A percentile compares a stretch with the other conserved stretches of the same genome.
Evolutionary conservation across 371 early-diverging fungal genomes (phyloP).

Genomic region (Coemansia sp.): DNA sequence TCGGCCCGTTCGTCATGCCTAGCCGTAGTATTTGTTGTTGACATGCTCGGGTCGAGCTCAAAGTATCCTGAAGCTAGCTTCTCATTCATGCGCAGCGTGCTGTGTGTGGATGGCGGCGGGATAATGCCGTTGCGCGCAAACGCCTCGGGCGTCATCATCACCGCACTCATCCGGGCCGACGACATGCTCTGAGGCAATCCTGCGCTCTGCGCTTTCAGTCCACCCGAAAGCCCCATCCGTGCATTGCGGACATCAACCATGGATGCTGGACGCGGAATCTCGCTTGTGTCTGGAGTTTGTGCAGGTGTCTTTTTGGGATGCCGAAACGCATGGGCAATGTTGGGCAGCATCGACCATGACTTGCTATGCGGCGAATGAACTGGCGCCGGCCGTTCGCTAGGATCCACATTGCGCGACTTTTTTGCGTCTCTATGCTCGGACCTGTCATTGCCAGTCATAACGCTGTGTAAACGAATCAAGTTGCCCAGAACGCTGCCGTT

Average conservation of each 20-base stretch:
- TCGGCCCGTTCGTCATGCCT: slow-evolving; percentile 11
- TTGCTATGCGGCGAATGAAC: not conserved
- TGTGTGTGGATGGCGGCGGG: slow-evolving; percentile 34
- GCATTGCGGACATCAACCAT: slow-evolving; percentile 8
- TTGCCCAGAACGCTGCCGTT: slow-evolving; percentile 18
- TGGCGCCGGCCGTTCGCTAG: not conserved
- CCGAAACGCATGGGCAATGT: slow-evolving; percentile 14
- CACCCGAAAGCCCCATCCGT: not conserved
- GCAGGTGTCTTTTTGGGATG: not conserved
- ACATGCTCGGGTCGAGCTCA: not conserved
- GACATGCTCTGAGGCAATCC: slow-evolving; percentile 15
- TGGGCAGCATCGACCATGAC: slow-evolving; percentile 14
- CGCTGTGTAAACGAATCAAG: slow-evolving; percentile 22
- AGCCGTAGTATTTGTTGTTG: not conserved
- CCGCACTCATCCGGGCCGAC: slow-evolving; percentile 25
- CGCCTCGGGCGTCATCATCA: slow-evolving; percentile 42
- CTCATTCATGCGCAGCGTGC: slow-evolving; percentile 18
- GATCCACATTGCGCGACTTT: not conserved
- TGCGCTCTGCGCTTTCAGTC: not conserved
- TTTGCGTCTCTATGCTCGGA: not conserved
- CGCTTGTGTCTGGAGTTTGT: not conserved
- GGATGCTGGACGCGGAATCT: slow-evolving; percentile 3
- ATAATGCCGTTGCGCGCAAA: slow-evolving; percentile 33
- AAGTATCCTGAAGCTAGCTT: slow-evolving; percentile 21
- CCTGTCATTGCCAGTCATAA: slow-evolving; percentile 3